Evolutionary conservation across 106 monocot species (phyloP).

Genomic region (Iris macrosiphon): DNA sequence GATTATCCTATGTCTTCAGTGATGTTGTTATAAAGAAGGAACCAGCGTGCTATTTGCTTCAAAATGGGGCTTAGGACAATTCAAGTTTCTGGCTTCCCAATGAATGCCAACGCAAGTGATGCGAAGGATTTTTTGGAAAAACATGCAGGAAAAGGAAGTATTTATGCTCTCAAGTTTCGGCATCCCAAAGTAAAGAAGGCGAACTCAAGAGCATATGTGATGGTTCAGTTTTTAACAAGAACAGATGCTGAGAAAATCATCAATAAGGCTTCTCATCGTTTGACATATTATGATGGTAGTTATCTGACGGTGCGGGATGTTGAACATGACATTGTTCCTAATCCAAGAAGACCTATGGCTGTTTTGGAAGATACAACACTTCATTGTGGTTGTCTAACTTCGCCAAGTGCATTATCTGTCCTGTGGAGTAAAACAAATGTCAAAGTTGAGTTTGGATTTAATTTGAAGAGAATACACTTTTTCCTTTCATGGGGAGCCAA

Average conservation of each 20-base stretch:
- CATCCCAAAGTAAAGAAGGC: constrained; percentile 16
- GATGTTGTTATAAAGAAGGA: too few species aligned
- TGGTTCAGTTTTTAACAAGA: constrained; percentile 64
- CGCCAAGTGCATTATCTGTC: constrained; percentile 29
- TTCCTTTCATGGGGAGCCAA: constrained; percentile 14
- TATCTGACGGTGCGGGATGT: constrained; percentile 16
- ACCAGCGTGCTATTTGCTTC: too few species aligned
- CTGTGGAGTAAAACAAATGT: constrained; percentile 37
- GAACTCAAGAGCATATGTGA: constrained; percentile 35
- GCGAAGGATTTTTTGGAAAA: constrained; percentile 52
- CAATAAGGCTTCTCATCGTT: background rate
- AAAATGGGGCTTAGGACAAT: constrained; percentile 49
- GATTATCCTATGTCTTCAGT: too few species aligned
- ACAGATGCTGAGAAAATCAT: constrained; percentile 19
- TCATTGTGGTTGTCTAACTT: constrained; percentile 54
- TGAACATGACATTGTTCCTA: constrained; percentile 64
- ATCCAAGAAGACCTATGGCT: constrained; percentile 38
- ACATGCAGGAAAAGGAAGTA: constrained; percentile 28
- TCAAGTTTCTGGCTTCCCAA: constrained; percentile 44
- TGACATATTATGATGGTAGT: background rate
- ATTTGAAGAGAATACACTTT: constrained; percentile 61
- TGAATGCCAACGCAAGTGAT: constrained; percentile 14
- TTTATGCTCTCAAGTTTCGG: constrained; percentile 66
- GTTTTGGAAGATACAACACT: constrained; percentile 22
- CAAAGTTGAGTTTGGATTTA: constrained; percentile 46